phyloP scores from a whole-genome alignment of 768 basidiomycete species.

The Rhodotorula toruloides region DNA sequence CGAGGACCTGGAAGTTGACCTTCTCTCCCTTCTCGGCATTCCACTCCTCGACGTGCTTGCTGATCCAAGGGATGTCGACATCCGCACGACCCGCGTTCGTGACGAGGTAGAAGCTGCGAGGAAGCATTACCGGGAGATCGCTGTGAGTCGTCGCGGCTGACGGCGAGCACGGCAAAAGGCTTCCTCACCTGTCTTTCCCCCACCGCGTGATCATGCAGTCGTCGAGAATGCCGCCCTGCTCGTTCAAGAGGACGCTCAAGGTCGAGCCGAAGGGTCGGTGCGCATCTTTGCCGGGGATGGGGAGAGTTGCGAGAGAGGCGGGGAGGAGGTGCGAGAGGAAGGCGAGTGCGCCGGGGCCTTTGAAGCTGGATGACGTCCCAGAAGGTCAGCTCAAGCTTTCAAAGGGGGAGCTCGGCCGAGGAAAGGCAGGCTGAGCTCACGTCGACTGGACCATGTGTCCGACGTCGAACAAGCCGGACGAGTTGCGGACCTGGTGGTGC shows the following conservation, averaged over 20 bases:
- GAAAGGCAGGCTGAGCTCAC: constrained; percentile 50
- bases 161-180: too few species aligned
- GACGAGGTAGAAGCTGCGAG: constrained; percentile 82
- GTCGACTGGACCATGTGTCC: constrained; percentile 96
- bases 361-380: constrained; percentile 60
- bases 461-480: constrained; percentile 88
- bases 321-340: constrained; percentile 91
- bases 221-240: constrained; percentile 88
- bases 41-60: constrained; percentile 66
- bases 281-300: constrained; percentile 16
- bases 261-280: constrained; percentile 58
- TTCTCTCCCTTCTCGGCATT: constrained; percentile 54
- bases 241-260: constrained; percentile 82
- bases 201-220: constrained; percentile 69
- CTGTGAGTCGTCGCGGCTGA: too few species aligned
- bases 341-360: constrained; percentile 65
- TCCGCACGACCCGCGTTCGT: constrained; percentile 88
- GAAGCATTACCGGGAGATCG: too few species aligned
- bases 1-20: constrained; percentile 74
- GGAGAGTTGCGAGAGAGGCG: constrained; percentile 58
- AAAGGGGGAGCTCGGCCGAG: neutral
- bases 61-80: constrained; percentile 74
- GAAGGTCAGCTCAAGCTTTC: neutral
- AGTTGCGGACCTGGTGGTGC: constrained; percentile 78
- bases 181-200: constrained; percentile 39